Percentiles rank a stretch among this genome's conserved stretches.
Evolutionary conservation across 306 rosid genomes (phyloP).

Genomic region (Trifolium fragiferum): DNA sequence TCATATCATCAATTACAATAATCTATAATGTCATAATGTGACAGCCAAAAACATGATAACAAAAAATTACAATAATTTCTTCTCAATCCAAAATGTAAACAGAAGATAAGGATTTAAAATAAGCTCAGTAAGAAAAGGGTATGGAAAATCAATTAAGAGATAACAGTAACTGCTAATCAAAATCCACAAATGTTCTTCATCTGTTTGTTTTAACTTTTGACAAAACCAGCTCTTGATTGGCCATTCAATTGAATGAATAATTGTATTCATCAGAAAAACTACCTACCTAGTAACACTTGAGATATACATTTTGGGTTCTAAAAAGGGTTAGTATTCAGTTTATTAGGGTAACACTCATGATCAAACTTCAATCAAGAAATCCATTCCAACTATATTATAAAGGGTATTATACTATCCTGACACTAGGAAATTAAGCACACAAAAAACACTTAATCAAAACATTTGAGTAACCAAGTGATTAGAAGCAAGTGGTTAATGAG

Average conservation of each 20-base stretch:
- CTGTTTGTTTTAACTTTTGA: too few species aligned
- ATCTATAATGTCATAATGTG: slow-evolving; percentile 16
- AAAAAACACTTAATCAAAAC: slow-evolving; percentile 15
- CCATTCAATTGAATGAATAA: background rate
- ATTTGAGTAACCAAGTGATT: background rate
- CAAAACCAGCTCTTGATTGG: too few species aligned
- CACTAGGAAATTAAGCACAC: background rate
- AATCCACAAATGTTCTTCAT: background rate
- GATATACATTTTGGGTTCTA: background rate
- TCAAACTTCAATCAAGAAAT: slow-evolving; percentile 25
- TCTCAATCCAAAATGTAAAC: slow-evolving; percentile 16
- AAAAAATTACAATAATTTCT: background rate
- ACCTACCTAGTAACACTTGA: background rate
- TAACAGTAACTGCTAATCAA: background rate
- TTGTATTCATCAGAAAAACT: slow-evolving; percentile 1
- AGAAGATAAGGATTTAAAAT: background rate
- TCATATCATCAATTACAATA: slow-evolving; percentile 34
- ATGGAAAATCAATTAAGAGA: slow-evolving; percentile 4
- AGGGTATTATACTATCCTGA: background rate
- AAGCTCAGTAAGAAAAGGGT: background rate
- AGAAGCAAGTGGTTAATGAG: too few species aligned
- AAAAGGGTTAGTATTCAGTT: background rate
- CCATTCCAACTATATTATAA: background rate
- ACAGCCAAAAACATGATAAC: background rate
- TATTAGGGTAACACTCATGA: background rate